phyloP scores from a whole-genome alignment of 441 rosid genomes.

The Populus hybrid region DNA sequence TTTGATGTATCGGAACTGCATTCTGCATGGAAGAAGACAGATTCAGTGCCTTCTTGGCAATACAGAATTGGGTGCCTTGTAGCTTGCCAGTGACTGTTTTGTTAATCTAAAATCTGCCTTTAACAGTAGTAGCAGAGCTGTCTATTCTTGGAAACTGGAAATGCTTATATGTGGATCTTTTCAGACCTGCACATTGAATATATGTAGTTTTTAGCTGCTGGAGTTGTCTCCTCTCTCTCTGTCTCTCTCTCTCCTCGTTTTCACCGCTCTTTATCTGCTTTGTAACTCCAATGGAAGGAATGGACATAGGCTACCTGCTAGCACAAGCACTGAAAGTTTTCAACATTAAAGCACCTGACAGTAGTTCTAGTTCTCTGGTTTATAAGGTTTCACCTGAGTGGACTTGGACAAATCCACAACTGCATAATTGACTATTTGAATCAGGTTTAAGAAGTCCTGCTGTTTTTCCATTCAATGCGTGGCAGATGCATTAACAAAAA shows the following conservation, averaged over 20 bases:
- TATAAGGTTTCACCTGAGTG: neutral
- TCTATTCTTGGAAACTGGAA: conserved; percentile 17
- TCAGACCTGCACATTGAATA: conserved; percentile 17
- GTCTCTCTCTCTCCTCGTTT: neutral
- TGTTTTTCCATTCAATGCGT: neutral
- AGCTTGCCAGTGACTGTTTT: conserved; percentile 22
- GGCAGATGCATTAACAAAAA: neutral
- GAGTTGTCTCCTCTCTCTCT: neutral
- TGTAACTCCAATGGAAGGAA: conserved; percentile 8
- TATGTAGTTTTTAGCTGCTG: conserved; percentile 15
- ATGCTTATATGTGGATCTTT: conserved; percentile 13
- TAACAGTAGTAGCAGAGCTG: conserved; percentile 15
- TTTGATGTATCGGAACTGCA: conserved; percentile 27
- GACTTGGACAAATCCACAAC: neutral
- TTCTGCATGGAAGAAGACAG: conserved; percentile 24
- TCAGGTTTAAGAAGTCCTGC: conserved; percentile 12
- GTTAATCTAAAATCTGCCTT: conserved; percentile 19
- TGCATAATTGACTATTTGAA: neutral
- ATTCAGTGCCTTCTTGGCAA: conserved; percentile 24
- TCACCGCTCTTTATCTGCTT: neutral
- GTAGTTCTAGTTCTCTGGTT: conserved; percentile 4
- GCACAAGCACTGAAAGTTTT: neutral
- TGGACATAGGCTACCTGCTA: neutral
- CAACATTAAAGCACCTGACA: neutral
- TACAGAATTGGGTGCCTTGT: conserved; percentile 17